Conservation (phyloP, 495 filamentous ascomycete species). For the Staphylotrichum tortipilum region DNA sequence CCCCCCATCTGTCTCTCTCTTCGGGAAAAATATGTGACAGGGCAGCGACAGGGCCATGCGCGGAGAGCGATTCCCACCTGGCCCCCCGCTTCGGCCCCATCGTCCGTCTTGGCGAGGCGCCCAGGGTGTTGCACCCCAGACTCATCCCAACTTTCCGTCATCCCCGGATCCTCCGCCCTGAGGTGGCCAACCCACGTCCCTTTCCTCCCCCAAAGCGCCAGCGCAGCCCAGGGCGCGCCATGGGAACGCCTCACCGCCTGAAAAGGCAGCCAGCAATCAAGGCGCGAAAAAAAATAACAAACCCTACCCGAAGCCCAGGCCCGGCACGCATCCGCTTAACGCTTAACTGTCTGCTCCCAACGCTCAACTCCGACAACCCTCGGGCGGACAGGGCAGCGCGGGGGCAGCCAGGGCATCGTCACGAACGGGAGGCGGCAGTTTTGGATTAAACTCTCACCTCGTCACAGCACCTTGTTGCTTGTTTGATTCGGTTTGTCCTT, state of each 20-base stretch:
- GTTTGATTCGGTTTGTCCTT: neutral
- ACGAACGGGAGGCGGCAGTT: too few relatives aligned
- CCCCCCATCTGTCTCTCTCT: too few relatives aligned
- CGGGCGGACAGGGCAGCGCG: too few relatives aligned
- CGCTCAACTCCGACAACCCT: too few relatives aligned
- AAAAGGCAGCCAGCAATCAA: neutral
- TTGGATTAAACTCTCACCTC: too few relatives aligned
- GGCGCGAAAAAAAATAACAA: neutral
- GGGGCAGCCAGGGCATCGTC: too few relatives aligned
- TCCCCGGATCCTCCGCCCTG: slow-evolving; percentile 8
- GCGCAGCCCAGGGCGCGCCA: too few relatives aligned
- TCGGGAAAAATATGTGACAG: neutral
- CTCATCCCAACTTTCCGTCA: slow-evolving; percentile 3
- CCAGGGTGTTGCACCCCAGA: neutral
- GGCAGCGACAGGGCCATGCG: slow-evolving; percentile 11
- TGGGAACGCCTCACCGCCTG: slow-evolving; percentile 20
- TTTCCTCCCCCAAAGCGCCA: too few relatives aligned
- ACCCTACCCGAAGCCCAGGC: too few relatives aligned
- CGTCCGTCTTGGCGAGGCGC: slow-evolving; percentile 11
- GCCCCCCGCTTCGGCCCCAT: slow-evolving; percentile 11
- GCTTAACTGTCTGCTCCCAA: too few relatives aligned
- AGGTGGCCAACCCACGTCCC: too few relatives aligned
- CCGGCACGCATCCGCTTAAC: too few relatives aligned
- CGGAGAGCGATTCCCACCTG: neutral
- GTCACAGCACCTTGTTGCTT: neutral